These are phyloP conservation scores for Xerocomus spinulosus DNA, from an alignment of 768 basidiomycete species.

Conservation along the genomic window DNA sequence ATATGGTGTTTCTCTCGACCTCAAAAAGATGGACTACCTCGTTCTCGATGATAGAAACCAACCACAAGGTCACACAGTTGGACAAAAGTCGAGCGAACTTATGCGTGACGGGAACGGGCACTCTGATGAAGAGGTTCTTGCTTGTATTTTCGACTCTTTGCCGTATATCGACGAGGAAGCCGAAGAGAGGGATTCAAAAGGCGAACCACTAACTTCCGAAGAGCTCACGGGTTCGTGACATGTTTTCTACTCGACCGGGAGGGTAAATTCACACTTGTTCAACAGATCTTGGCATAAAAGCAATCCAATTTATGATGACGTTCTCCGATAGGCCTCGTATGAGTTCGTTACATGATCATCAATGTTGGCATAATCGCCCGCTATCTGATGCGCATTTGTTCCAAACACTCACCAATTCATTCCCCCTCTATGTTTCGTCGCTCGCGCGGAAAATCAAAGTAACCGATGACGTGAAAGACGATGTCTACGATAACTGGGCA, in stretches of 20 bases:
- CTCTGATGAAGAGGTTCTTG: constrained; percentile 19
- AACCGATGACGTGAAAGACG: constrained; percentile 46
- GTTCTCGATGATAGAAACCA: constrained; percentile 78
- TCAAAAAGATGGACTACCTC: constrained; percentile 97
- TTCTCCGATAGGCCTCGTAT: constrained; percentile 49
- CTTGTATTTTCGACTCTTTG: constrained; percentile 29
- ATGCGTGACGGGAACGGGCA: constrained; percentile 6
- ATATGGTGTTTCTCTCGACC: constrained; percentile 86
- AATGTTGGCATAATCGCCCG: constrained; percentile 18
- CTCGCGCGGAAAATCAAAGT: constrained; percentile 66
- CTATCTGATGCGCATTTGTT: constrained; percentile 33
- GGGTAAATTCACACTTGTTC: not conserved
- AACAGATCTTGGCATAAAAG: constrained; percentile 63
- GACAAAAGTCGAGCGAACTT: not conserved
- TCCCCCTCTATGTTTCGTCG: constrained; percentile 78
- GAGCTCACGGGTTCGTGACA: constrained; percentile 50
- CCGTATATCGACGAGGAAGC: constrained; percentile 26
- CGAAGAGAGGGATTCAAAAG: constrained; percentile 35
- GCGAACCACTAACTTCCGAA: constrained; percentile 43
- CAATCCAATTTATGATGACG: constrained; percentile 67
- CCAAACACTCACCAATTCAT: constrained; percentile 74
- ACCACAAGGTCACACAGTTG: constrained; percentile 4
- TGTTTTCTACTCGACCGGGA: not conserved
- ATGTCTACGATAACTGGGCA: constrained; percentile 52
- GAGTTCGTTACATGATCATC: constrained; percentile 17